Conservation (phyloP, 352 stramenopile species). For the Ophiocytium majus region DNA sequence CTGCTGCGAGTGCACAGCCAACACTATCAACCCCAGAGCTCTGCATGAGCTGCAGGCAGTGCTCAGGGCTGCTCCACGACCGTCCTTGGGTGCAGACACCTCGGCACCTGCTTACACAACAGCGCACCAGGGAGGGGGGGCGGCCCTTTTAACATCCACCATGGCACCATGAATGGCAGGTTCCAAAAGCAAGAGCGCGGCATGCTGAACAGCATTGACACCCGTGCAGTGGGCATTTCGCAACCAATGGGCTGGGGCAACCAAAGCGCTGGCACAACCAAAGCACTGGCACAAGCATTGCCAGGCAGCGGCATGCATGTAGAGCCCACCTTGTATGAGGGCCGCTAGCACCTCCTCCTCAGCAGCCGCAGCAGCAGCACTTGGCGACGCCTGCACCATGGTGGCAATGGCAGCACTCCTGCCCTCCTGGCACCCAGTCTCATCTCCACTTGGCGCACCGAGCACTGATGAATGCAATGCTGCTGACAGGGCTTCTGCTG, state of each 20-base stretch:
- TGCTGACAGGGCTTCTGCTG: background rate
- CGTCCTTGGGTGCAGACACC: background rate
- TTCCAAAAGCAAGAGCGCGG: background rate
- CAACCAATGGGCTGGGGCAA: background rate
- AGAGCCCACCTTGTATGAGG: background rate
- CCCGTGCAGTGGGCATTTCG: background rate
- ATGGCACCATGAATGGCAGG: too few species aligned
- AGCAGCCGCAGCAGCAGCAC: background rate
- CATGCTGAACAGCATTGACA: background rate
- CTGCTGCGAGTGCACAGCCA: background rate
- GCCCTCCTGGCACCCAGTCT: background rate
- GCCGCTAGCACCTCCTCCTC: background rate
- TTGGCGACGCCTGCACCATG: background rate
- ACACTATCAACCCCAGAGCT: background rate
- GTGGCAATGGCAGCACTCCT: background rate
- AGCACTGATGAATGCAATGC: background rate
- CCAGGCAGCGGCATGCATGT: background rate
- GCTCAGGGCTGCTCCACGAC: background rate
- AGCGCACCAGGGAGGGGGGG: background rate
- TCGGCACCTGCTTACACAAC: background rate
- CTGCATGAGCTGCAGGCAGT: background rate
- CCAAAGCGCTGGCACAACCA: background rate
- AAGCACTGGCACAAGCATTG: background rate
- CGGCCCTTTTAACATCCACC: background rate
- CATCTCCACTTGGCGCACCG: background rate